phyloP scores from a whole-genome alignment of 352 stramenopile genomes.

The Pythium inflatum region DNA sequence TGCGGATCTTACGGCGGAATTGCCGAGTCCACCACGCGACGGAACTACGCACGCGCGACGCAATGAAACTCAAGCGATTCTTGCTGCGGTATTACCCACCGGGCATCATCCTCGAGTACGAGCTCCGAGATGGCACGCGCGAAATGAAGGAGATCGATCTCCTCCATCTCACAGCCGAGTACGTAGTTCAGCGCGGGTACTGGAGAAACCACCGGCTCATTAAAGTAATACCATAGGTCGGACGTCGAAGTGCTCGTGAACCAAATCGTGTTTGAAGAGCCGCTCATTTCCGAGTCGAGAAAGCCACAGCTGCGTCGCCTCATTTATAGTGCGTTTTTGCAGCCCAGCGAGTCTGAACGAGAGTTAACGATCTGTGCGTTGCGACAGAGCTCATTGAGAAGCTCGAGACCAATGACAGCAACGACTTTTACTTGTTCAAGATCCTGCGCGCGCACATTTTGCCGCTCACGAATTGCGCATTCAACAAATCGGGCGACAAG shows the following conservation, averaged over 20 bases:
- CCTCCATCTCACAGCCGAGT: constrained; percentile 93
- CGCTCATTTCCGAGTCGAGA: constrained; percentile 90
- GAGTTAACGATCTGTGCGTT: no score
- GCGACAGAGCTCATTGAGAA: constrained; percentile 95
- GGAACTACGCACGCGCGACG: background rate
- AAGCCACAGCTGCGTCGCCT: constrained; percentile 94
- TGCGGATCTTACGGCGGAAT: constrained; percentile 10
- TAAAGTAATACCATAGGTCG: constrained; percentile 60
- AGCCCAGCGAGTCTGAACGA: no score
- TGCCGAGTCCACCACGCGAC: background rate
- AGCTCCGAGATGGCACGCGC: constrained; percentile 90
- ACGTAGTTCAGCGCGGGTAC: constrained; percentile 21
- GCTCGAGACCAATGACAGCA: constrained; percentile 92
- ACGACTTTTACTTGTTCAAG: constrained; percentile 97
- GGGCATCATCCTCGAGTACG: constrained; percentile 96
- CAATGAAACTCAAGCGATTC: constrained; percentile 97
- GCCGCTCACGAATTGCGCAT: constrained; percentile 95
- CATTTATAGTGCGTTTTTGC: constrained; percentile 86
- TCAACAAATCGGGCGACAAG: constrained; percentile 97
- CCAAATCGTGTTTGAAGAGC: constrained; percentile 96
- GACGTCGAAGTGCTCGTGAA: constrained; percentile 95
- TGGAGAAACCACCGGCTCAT: background rate
- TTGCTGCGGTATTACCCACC: constrained; percentile 95
- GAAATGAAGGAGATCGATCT: constrained; percentile 97
- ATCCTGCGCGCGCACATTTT: constrained; percentile 95